Percentiles rank a stretch among this genome's conserved stretches.
Evolutionary conservation across 306 rosid genomes (phyloP).

Genomic region (Lathyrus aphaca): DNA sequence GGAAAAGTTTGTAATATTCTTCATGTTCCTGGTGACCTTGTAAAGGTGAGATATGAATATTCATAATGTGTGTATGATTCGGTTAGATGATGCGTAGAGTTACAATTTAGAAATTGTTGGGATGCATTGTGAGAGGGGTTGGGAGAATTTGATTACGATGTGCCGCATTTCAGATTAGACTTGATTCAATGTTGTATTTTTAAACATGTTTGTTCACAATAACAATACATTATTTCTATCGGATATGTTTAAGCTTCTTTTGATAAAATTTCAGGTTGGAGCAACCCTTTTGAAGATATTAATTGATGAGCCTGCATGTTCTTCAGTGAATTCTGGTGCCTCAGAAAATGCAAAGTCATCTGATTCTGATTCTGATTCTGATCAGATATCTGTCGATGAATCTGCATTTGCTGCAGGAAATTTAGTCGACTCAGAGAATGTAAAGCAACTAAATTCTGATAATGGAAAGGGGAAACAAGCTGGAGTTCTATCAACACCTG

Average conservation of each 20-base stretch:
- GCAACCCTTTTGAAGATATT: conserved; percentile 71
- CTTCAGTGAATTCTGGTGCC: conserved; percentile 37
- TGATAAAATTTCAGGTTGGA: conserved; percentile 74
- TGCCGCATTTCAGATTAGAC: neutral
- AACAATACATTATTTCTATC: neutral
- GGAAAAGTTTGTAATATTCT: conserved; percentile 73
- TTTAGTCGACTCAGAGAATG: conserved; percentile 38
- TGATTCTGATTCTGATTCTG: conserved; percentile 35
- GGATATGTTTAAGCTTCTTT: conserved; percentile 29
- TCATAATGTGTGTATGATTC: conserved; percentile 16
- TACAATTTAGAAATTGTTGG: conserved; percentile 2
- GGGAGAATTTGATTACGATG: conserved; percentile 2
- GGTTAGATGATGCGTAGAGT: neutral
- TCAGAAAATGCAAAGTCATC: conserved; percentile 46
- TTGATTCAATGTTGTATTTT: neutral
- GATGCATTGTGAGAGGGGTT: conserved; percentile 1
- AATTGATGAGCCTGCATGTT: conserved; percentile 50
- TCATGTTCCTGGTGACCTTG: conserved; percentile 78
- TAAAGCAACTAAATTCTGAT: conserved; percentile 41
- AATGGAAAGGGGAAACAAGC: conserved; percentile 39
- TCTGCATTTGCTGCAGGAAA: conserved; percentile 36
- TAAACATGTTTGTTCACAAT: neutral
- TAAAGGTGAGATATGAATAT: conserved; percentile 61
- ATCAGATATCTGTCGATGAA: conserved; percentile 49
- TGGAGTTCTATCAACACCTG: conserved; percentile 77